phyloP scores from a whole-genome alignment of 257 asterid species.

The Rehmannia glutinosa region DNA sequence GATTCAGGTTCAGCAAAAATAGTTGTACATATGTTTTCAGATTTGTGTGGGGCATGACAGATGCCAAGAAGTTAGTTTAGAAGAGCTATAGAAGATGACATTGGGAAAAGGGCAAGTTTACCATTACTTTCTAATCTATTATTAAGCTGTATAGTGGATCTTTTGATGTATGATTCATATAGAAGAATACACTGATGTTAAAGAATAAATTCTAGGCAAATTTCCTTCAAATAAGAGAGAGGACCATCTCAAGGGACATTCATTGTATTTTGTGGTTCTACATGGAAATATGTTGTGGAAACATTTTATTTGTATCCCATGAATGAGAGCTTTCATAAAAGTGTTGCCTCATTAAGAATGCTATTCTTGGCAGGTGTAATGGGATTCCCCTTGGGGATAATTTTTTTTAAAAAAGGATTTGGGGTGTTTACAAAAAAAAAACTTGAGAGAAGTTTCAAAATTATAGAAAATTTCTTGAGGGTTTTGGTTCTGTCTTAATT shows the following conservation, averaged over 20 bases:
- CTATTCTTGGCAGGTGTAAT: too few species aligned
- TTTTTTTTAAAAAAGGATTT: too few species aligned
- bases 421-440: too few species aligned
- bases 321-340: too few species aligned
- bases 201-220: not conserved
- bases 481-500: too few species aligned
- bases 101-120: not conserved
- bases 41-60: not conserved
- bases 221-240: not conserved
- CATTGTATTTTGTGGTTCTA: not conserved
- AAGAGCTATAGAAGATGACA: not conserved
- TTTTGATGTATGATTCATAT: slow-evolving; percentile 24
- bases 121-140: not conserved
- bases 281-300: not conserved
- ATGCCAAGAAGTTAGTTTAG: slow-evolving; percentile 8
- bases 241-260: not conserved
- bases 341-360: too few species aligned
- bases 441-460: too few species aligned
- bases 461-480: too few species aligned
- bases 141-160: slow-evolving; percentile 7
- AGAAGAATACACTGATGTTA: slow-evolving; percentile 7
- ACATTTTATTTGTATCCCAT: not conserved
- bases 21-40: slow-evolving; percentile 18
- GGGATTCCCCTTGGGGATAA: too few species aligned
- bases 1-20: not conserved